Percentiles rank a stretch among this genome's conserved stretches.
Evolutionary conservation across 2,329 filamentous ascomycete genomes (phyloP).

Genomic region (Apiospora rasikravindrae): DNA sequence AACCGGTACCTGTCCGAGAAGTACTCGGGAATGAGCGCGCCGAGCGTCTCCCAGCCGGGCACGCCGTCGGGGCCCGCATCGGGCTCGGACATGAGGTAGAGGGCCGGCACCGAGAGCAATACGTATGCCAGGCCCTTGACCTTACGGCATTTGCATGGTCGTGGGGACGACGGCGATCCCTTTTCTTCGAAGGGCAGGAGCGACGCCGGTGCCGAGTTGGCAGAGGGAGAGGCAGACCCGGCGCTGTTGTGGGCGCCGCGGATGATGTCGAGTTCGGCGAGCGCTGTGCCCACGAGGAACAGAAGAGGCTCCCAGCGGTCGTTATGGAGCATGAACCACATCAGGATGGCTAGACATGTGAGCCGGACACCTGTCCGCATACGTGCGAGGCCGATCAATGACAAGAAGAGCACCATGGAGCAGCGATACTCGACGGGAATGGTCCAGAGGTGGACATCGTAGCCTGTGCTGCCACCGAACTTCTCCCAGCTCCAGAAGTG

Average conservation of each 20-base stretch:
- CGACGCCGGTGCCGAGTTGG: constrained; percentile 25
- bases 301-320: constrained; percentile 61
- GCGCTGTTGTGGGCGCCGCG: constrained; percentile 49
- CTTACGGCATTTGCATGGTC: constrained; percentile 20
- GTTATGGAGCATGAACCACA: constrained; percentile 51
- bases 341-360: constrained; percentile 46
- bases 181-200: constrained; percentile 33
- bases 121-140: constrained; percentile 42
- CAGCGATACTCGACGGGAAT: constrained; percentile 66
- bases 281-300: constrained; percentile 58
- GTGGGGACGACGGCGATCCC: neutral
- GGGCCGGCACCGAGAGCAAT: constrained; percentile 50
- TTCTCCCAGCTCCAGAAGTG: constrained; percentile 57
- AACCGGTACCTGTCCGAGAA: constrained; percentile 58
- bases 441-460: constrained; percentile 67
- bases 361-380: constrained; percentile 50
- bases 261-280: constrained; percentile 61
- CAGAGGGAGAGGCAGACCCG: constrained; percentile 18
- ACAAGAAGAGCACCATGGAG: constrained; percentile 62
- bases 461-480: constrained; percentile 53
- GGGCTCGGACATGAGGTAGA: constrained; percentile 59
- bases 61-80: constrained; percentile 47
- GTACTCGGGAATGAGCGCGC: constrained; percentile 53
- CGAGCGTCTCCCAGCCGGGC: constrained; percentile 58
- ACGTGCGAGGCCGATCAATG: constrained; percentile 54